Evolutionary conservation across 768 basidiomycete species (phyloP), one percentile per base, ranked within the genome.

Genomic region (Boletus sp.): DNA sequence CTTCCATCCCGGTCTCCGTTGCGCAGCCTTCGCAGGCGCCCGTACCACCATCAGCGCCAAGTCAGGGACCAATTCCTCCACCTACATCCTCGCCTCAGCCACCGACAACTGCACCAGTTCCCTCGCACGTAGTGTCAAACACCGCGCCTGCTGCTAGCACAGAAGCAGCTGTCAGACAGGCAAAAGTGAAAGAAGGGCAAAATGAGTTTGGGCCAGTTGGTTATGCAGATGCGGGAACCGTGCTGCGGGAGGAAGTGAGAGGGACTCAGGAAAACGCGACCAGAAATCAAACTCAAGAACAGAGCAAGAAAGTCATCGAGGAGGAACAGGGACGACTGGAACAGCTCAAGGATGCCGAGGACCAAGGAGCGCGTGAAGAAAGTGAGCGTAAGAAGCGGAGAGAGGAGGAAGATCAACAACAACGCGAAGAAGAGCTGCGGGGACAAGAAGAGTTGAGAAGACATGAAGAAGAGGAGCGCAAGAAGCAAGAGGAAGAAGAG

Each of bases 141-240:
- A 40, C 18, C 17, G 17, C 24, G 29, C 24, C 35, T 37, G 28
- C 10, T 48, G 4, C 32, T 32, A 67, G 67, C 42, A 71, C 74
- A 47, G 71, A 67, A 39, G 68, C 33, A 46, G 75, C 71, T 33
- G 69, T 69, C 9, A 73, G 76, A 10, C 78, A 79, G 47, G 76
- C 77, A 52, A 67, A 68, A 35, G 79, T 75, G 65, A 80, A 57
- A 77, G 83, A 58, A 32, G 54, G 50, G 37, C 50, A 40, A 46
- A 55, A 59, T 24, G 39, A 28, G 5, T 17, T 2, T 1, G 53
- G 37, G 14, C 29, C 42, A 48, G 18, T 50, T 14, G 3, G 17
- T 47, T 20, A 33, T 29, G 35, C 49, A 24, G 50, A 54, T 14
- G 50, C 20, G 14, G 42, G 5, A 15, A 37, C 28, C 5, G 11